These are phyloP conservation scores for Sporopachydermia lactativora DNA, from an alignment of 805 yeast genomes.

Conservation along the genomic window DNA sequence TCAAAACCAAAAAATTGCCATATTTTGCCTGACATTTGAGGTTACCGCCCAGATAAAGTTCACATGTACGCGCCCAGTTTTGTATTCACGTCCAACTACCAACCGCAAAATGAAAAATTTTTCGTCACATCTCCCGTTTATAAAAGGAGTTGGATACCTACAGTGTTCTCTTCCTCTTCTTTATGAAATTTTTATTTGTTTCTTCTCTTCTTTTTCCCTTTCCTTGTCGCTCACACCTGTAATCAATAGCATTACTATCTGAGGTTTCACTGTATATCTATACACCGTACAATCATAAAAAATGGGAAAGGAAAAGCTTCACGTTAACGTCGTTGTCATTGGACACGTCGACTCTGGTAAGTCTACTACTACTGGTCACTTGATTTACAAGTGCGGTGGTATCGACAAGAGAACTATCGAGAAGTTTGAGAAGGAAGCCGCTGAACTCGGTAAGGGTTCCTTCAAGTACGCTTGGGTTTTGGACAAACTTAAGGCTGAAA, in stretches of 20 bases:
- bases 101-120: conserved; percentile 1
- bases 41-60: too few relatives aligned
- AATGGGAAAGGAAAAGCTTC: conserved; percentile 90
- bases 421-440: conserved; percentile 97
- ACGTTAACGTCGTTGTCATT: conserved; percentile 99
- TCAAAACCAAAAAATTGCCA: too few relatives aligned
- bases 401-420: conserved; percentile 97
- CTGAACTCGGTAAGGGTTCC: conserved; percentile 94
- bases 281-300: conserved; percentile 3
- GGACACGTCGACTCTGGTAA: conserved; percentile 99
- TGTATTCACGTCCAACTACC: too few relatives aligned
- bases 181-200: conserved; percentile 6
- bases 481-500: conserved; percentile 91
- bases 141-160: conserved; percentile 8
- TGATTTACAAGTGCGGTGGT: conserved; percentile 99
- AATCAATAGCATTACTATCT: conserved; percentile 25
- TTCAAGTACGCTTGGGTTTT: conserved; percentile 97
- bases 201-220: conserved; percentile 15
- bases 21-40: too few relatives aligned
- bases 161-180: conserved; percentile 5
- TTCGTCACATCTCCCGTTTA: neutral
- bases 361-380: conserved; percentile 99
- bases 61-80: too few relatives aligned
- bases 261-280: conserved; percentile 14
- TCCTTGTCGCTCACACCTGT: conserved; percentile 27